These are phyloP conservation scores for Trametes villosa DNA, from an alignment of 768 basidiomycete genomes.

Conservation along the genomic window DNA sequence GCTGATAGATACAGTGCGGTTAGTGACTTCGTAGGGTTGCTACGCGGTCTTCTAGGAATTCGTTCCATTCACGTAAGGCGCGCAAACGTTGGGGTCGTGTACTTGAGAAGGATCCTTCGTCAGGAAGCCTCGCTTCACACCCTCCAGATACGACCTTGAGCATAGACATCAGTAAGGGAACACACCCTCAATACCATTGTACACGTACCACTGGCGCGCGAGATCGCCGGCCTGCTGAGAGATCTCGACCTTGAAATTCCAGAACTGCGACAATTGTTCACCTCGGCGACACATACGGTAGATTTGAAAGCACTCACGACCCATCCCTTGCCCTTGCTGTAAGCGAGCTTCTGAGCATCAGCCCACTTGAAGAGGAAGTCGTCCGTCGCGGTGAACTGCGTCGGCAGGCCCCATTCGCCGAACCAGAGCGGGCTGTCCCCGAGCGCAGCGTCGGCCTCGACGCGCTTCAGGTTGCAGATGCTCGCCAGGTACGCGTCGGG, in stretches of 20 bases:
- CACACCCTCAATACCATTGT: background rate
- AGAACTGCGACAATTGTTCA: constrained; percentile 45
- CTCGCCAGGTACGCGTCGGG: constrained; percentile 65
- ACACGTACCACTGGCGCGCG: constrained; percentile 66
- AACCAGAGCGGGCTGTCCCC: constrained; percentile 56
- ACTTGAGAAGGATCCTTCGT: constrained; percentile 63
- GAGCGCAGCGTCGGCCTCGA: constrained; percentile 50
- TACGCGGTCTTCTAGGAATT: background rate
- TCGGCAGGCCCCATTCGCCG: constrained; percentile 66
- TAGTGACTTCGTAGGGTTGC: background rate
- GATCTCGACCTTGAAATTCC: constrained; percentile 77
- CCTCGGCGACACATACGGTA: background rate
- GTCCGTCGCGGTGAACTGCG: constrained; percentile 65
- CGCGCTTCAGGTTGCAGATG: constrained; percentile 70
- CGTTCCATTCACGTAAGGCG: constrained; percentile 41
- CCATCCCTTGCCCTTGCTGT: constrained; percentile 66
- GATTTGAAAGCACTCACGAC: constrained; percentile 48
- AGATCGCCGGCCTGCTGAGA: constrained; percentile 52
- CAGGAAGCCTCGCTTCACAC: constrained; percentile 58
- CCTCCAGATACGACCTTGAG: constrained; percentile 74
- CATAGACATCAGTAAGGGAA: background rate
- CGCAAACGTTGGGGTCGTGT: constrained; percentile 67
- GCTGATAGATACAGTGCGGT: background rate
- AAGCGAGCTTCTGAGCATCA: constrained; percentile 73
- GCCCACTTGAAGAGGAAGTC: constrained; percentile 70